Percentiles rank a stretch among this genome's conserved stretches.
These are phyloP conservation scores for Karstenula rhodostoma DNA, from an alignment of 2,329 filamentous ascomycete genomes.

Conservation along the genomic window DNA sequence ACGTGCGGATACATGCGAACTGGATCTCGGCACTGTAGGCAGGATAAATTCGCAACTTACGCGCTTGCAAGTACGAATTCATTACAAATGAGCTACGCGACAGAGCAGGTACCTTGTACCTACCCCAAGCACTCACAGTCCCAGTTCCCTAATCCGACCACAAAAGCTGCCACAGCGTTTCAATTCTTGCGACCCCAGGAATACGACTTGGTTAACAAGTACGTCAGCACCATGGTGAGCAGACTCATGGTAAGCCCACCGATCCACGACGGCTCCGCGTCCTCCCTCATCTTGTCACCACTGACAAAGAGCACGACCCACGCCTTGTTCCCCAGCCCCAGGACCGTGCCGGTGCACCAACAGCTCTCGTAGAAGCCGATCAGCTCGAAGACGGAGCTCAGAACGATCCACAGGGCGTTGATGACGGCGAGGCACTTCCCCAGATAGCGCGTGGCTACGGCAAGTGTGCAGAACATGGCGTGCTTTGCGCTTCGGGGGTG, in stretches of 20 bases:
- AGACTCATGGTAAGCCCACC: slow-evolving; percentile 3
- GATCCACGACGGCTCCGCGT: slow-evolving; percentile 2
- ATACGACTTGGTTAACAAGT: neutral
- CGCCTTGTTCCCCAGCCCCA: neutral
- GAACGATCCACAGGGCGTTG: slow-evolving; percentile 1
- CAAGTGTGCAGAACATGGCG: neutral
- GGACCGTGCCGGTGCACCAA: slow-evolving; percentile 1
- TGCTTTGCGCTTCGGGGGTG: neutral
- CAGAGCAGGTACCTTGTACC: too few species aligned
- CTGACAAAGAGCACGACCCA: slow-evolving; percentile 4
- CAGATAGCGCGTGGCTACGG: neutral
- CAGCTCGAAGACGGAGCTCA: neutral
- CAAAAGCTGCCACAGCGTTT: neutral
- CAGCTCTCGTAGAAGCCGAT: slow-evolving; percentile 6
- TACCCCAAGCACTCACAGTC: too few species aligned
- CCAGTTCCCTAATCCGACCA: too few species aligned
- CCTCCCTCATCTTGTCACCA: slow-evolving; percentile 3
- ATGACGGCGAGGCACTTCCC: neutral
- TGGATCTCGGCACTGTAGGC: too few species aligned
- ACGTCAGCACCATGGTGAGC: neutral
- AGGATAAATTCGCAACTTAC: too few species aligned
- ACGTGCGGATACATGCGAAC: too few species aligned
- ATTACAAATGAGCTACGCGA: too few species aligned
- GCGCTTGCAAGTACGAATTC: too few species aligned
- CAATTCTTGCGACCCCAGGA: neutral